These are phyloP conservation scores for Trametopsis cervina DNA, from an alignment of 768 basidiomycete species.

Conservation along the genomic window DNA sequence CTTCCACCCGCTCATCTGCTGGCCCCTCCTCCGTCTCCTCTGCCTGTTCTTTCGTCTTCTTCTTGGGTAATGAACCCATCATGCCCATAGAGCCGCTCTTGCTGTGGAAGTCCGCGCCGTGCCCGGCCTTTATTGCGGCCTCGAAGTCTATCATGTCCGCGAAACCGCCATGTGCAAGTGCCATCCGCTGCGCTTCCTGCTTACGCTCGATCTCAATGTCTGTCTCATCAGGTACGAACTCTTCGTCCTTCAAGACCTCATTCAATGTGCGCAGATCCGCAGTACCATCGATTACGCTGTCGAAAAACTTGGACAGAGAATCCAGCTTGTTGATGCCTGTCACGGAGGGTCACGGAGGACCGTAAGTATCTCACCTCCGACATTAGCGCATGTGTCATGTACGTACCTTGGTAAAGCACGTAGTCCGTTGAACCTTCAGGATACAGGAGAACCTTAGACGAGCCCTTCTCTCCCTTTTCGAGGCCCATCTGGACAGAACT, in stretches of 20 bases:
- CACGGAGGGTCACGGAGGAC: not conserved
- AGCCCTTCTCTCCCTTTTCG: slow-evolving; percentile 42
- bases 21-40: slow-evolving; percentile 21
- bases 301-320: slow-evolving; percentile 66
- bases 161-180: slow-evolving; percentile 45
- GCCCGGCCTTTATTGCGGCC: slow-evolving; percentile 35
- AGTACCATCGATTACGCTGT: slow-evolving; percentile 61
- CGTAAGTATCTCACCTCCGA: too few relatives aligned
- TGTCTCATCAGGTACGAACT: slow-evolving; percentile 31
- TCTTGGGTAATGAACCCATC: slow-evolving; percentile 25
- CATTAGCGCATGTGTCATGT: too few relatives aligned
- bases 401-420: slow-evolving; percentile 61
- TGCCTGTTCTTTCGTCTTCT: slow-evolving; percentile 13
- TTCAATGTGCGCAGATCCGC: slow-evolving; percentile 43
- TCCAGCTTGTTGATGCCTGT: slow-evolving; percentile 70
- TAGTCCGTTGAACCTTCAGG: slow-evolving; percentile 49
- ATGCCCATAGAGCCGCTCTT: slow-evolving; percentile 35
- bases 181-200: slow-evolving; percentile 48
- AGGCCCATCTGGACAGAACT: slow-evolving; percentile 53
- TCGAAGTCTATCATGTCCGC: slow-evolving; percentile 46
- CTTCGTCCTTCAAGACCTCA: slow-evolving; percentile 30
- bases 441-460: slow-evolving; percentile 66
- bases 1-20: slow-evolving; percentile 17
- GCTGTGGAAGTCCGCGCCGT: slow-evolving; percentile 38
- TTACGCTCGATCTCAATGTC: slow-evolving; percentile 42